phyloP scores from a whole-genome alignment of 805 yeast species.

The Nakazawaea wyomingensis region DNA sequence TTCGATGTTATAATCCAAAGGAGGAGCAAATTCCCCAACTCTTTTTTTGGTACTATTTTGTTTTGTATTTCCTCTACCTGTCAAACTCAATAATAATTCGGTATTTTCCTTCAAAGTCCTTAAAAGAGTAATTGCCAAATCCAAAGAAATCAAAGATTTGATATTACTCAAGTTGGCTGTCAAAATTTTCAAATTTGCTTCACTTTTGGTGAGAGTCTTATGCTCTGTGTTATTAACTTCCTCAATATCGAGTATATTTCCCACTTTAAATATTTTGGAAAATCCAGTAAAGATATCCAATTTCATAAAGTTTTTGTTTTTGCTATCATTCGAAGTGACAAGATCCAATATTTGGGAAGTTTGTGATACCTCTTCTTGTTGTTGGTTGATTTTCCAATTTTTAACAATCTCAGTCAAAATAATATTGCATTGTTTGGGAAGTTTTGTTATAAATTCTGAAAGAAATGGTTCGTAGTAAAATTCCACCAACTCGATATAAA shows the following conservation, averaged over 20 bases:
- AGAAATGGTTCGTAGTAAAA: conserved; percentile 30
- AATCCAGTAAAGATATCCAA: conserved; percentile 57
- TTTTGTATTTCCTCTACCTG: conserved; percentile 18
- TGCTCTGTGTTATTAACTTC: conserved; percentile 19
- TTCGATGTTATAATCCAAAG: conserved; percentile 23
- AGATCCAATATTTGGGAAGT: conserved; percentile 33
- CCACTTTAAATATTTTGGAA: conserved; percentile 52
- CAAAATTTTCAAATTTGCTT: conserved; percentile 75
- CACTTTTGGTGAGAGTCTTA: conserved; percentile 54
- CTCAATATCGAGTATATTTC: conserved; percentile 17
- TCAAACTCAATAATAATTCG: conserved; percentile 49
- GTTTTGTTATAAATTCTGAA: conserved; percentile 26
- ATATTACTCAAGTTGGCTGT: conserved; percentile 71
- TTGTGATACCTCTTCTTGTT: conserved; percentile 31
- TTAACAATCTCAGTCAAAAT: conserved; percentile 26
- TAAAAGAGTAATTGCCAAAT: conserved; percentile 65
- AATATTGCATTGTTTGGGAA: conserved; percentile 28
- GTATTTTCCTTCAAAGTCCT: conserved; percentile 64
- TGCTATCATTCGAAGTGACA: conserved; percentile 15
- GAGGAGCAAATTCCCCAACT: conserved; percentile 4
- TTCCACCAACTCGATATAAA: conserved; percentile 27
- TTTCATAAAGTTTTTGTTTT: conserved; percentile 23
- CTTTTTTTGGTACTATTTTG: not conserved
- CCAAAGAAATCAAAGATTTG: conserved; percentile 73
- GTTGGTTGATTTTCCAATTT: conserved; percentile 33